A percentile compares a stretch with the other conserved stretches of the same genome.
Conservation (phyloP, 768 basidiomycete genomes). For the Ramaria sp. region DNA sequence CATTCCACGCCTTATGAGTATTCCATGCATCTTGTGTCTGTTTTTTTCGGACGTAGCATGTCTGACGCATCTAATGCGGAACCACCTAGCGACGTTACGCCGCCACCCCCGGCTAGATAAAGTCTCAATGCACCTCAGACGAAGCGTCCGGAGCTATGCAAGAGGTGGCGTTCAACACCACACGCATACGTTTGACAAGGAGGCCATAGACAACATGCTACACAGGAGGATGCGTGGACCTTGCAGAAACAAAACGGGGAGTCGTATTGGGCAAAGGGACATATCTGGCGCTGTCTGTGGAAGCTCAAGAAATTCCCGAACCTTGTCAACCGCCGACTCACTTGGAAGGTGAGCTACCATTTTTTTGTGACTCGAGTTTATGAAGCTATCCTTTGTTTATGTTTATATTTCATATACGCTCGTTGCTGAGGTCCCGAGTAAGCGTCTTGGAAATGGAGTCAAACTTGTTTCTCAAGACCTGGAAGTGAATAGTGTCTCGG, state of each 20-base stretch:
- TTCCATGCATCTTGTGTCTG: slow-evolving; percentile 4
- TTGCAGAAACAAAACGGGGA: neutral
- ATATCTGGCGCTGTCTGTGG: slow-evolving; percentile 1
- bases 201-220: slow-evolving; percentile 1
- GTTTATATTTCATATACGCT: too few species aligned
- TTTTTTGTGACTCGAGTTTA: too few species aligned
- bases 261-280: slow-evolving; percentile 2
- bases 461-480: neutral
- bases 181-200: neutral
- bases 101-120: neutral
- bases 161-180: neutral
- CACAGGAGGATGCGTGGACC: slow-evolving; percentile 2
- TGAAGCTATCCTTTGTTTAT: too few species aligned
- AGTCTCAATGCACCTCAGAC: neutral
- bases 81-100: neutral
- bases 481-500: neutral
- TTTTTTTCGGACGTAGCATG: neutral
- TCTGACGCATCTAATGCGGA: neutral
- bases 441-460: too few species aligned
- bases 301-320: slow-evolving; percentile 2
- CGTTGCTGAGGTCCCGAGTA: too few species aligned
- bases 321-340: too few species aligned
- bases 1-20: neutral
- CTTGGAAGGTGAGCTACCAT: too few species aligned
- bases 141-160: neutral